Evolutionary conservation across 1,139 yeast genomes (phyloP), one percentile per base, ranked within the genome.

Genomic region (Debaryomyces robertsiae): DNA sequence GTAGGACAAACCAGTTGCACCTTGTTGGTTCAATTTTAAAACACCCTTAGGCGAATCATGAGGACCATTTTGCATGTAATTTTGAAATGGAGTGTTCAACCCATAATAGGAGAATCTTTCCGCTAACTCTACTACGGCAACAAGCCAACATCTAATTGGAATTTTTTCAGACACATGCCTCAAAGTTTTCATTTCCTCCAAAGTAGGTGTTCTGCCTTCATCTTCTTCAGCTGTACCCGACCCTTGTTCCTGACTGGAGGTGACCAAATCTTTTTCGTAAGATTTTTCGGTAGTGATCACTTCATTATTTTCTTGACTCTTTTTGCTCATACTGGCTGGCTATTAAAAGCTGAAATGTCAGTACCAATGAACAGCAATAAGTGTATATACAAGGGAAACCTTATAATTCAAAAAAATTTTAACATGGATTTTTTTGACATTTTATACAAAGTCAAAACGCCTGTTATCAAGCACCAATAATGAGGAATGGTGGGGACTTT

Each of bases 81-180:
- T 86, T 62, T 81, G 84, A 67, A 86, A 81, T 15, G 89, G 84
- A 46, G 87, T 84, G 37, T 83, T 73, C 44, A 85, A 69, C 56
- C 95, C 94, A 55, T 86, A 87, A 70, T 82, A 87, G n/a, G 93
- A 75, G 60, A 87, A 87, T 53, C 95, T 77, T 63, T 87, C 95
- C 31, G 91, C 81, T 49, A 87, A 77, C 62, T 87, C 95, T 30
- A 87, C 87, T 38, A 85, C 49, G 27, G 93, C 90, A 39, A 87
- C 86, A 44, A 84, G 71, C 81, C 86, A 87, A 50, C 87, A 81
- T 36, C 69, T 57, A 19, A 60, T 32, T 19, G 77, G 77, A 41
- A 72, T 69, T 15, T 44, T 47, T 41, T 67, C 75, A 14, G 72
- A 55, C 22, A 72, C 70, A 48, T 69, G 75, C 55, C 73, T 61